phyloP scores from a whole-genome alignment of 352 stramenopile species.

The Phytophthora pistaciae region DNA sequence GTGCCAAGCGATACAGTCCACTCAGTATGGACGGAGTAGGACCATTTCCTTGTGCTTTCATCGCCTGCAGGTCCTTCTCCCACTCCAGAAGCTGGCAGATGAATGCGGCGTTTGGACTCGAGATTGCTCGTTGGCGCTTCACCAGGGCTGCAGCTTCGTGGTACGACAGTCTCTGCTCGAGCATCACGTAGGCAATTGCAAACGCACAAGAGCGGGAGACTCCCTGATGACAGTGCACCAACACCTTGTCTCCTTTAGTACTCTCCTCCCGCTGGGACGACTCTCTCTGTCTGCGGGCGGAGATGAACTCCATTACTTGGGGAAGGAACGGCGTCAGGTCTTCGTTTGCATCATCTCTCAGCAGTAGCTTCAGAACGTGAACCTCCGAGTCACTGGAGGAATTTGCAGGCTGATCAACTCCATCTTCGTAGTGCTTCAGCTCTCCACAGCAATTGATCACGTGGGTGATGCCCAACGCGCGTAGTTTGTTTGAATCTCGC shows the following conservation, averaged over 20 bases:
- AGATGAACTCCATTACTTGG: constrained; percentile 56
- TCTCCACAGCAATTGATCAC: constrained; percentile 70
- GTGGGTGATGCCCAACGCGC: constrained; percentile 56
- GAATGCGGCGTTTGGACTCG: constrained; percentile 71
- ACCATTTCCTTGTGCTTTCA: constrained; percentile 3
- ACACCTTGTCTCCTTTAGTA: constrained; percentile 27
- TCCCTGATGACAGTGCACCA: constrained; percentile 80
- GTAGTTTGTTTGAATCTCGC: constrained; percentile 31
- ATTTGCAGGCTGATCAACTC: not conserved
- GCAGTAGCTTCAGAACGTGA: constrained; percentile 41
- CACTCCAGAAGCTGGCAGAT: constrained; percentile 76
- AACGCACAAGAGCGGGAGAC: constrained; percentile 77
- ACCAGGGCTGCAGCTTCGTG: constrained; percentile 49
- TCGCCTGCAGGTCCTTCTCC: constrained; percentile 49
- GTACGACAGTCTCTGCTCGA: constrained; percentile 36
- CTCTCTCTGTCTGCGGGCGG: constrained; percentile 19
- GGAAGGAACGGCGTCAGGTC: constrained; percentile 71
- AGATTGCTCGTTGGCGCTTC: constrained; percentile 57
- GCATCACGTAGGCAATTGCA: constrained; percentile 74
- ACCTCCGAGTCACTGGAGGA: constrained; percentile 7
- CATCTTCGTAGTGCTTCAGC: constrained; percentile 24
- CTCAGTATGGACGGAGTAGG: constrained; percentile 7
- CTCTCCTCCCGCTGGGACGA: not conserved
- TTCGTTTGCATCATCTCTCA: constrained; percentile 71
- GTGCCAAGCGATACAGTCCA: constrained; percentile 53